Evolutionary conservation across 371 early-diverging fungal species (phyloP), one percentile per base, ranked within the genome.

Genomic region (Circinella minor): DNA sequence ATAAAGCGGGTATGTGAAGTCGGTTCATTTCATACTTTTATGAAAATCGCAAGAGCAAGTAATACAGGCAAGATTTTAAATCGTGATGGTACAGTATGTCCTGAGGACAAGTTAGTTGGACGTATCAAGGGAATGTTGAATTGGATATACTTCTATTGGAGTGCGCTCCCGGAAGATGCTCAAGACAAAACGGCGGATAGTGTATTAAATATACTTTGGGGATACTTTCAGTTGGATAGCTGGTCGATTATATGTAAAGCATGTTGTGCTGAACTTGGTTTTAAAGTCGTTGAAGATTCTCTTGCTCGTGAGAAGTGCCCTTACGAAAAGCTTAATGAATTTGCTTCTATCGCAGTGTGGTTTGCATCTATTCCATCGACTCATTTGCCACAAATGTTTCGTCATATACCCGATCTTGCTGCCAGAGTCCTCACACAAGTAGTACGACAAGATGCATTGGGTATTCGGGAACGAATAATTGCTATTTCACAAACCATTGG

Each of bases 141-240:
- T 17, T 82, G 83, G 81, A 74, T 82, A 13, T 72, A 72, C 34
- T 76, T 77, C 0, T 78, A 64, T 27, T 81, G 79, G 80, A 70
- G 66, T 4, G 78, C 85, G 0, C 61, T 82, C 8, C 70, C 72
- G 20, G 70, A 69, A 4, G 68, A 71, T 1, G 48, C 70, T 0
- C 73, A 80, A 57, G 71, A 75, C 3, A 59, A 63, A 48, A 17
- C 81, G 1, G 79, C 81, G 3, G 64, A 74, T 8, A 65, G 66
- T 27, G 66, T 81, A 48, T 48, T 82, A 15, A 77, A 78, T 51
- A 72, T 73, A 7, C 65, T 80, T 36, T 75, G 82, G 65, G 79
- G 77, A 0, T 78, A 79, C 39, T 82, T 82, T 61, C 85, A 85
- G 65, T 72, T 73, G 64, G 66, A 74, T 11, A 71, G 55, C 1